phyloP scores from a whole-genome alignment of 208 protist species.

The Leishmania mexicana region DNA sequence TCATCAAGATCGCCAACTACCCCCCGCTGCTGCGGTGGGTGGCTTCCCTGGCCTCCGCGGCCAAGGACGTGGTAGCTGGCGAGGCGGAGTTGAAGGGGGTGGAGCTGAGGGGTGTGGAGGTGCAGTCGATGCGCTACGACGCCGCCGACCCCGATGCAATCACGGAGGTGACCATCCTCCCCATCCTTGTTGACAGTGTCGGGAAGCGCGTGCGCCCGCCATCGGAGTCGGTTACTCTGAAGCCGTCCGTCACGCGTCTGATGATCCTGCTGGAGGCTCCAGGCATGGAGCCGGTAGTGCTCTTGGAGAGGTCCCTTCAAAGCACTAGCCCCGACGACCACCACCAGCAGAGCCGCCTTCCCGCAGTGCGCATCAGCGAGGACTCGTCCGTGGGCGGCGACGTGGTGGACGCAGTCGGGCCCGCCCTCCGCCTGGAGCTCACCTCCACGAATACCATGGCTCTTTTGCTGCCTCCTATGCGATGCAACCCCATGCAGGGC shows the following conservation, averaged over 20 bases:
- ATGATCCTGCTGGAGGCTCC: slow-evolving; percentile 55
- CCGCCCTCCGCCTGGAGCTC: slow-evolving; percentile 60
- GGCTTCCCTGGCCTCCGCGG: slow-evolving; percentile 36
- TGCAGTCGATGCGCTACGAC: slow-evolving; percentile 62
- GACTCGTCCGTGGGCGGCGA: slow-evolving; percentile 53
- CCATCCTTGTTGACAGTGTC: slow-evolving; percentile 46
- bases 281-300: slow-evolving; percentile 40
- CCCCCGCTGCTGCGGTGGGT: slow-evolving; percentile 71
- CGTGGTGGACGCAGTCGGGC: slow-evolving; percentile 46
- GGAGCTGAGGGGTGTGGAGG: slow-evolving; percentile 47
- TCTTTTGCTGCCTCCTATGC: slow-evolving; percentile 52
- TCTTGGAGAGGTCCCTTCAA: slow-evolving; percentile 63
- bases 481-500: slow-evolving; percentile 51
- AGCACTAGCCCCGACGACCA: slow-evolving; percentile 35
- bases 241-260: slow-evolving; percentile 63
- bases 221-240: slow-evolving; percentile 57
- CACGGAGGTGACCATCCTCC: slow-evolving; percentile 64
- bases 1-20: slow-evolving; percentile 85
- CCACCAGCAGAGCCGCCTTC: slow-evolving; percentile 61
- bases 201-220: slow-evolving; percentile 48
- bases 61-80: background rate
- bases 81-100: slow-evolving; percentile 55
- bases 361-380: slow-evolving; percentile 43
- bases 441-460: slow-evolving; percentile 34
- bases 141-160: slow-evolving; percentile 31